Conservation (phyloP, 2,329 filamentous ascomycete genomes). For the Dothideomycetes sp. region DNA sequence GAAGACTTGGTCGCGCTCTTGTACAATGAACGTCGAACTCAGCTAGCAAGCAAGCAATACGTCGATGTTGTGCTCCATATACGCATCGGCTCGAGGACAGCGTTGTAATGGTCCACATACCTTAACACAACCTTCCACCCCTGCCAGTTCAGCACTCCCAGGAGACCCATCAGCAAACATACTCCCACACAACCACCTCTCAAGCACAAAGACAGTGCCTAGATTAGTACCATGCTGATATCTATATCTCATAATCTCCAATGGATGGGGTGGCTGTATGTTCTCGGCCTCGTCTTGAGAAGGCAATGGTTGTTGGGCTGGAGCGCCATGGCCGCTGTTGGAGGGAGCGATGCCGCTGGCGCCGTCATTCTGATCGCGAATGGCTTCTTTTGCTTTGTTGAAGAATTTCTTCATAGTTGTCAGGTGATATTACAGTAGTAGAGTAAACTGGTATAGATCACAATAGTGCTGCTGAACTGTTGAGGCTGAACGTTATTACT, state of each 20-base stretch:
- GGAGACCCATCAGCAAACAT: constrained; percentile 31
- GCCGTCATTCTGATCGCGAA: constrained; percentile 16
- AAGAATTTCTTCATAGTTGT: constrained; percentile 28
- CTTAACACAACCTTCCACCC: constrained; percentile 37
- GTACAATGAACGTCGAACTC: too few species aligned
- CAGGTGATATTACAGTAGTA: too few species aligned
- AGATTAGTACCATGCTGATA: constrained; percentile 51
- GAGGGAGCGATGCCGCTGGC: neutral
- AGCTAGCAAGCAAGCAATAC: too few species aligned
- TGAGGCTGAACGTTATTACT: too few species aligned
- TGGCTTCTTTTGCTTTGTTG: constrained; percentile 23
- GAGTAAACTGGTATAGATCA: too few species aligned
- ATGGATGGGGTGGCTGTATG: constrained; percentile 27
- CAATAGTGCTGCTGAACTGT: too few species aligned
- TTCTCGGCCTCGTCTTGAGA: constrained; percentile 14
- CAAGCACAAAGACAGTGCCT: constrained; percentile 49
- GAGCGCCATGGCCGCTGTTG: constrained; percentile 4
- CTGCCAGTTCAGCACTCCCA: constrained; percentile 39
- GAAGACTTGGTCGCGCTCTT: too few species aligned
- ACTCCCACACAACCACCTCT: constrained; percentile 43
- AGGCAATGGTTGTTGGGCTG: constrained; percentile 12
- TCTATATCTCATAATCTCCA: constrained; percentile 41
- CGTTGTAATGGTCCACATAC: neutral
- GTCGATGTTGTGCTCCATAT: too few species aligned
- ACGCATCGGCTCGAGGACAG: neutral